phyloP scores from a whole-genome alignment of 192 early-diverging fungal species.

The Backusella morwellensis region DNA sequence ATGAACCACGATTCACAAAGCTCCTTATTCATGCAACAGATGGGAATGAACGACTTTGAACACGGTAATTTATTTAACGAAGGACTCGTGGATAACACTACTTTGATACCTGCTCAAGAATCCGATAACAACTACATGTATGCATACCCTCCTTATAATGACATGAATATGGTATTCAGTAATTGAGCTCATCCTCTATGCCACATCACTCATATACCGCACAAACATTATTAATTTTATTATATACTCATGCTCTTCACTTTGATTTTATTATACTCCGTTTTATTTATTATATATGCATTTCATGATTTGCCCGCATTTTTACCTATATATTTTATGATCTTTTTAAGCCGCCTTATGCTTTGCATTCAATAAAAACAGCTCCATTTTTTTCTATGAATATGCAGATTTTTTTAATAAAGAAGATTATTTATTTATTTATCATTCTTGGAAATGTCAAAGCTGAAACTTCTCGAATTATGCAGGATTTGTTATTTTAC shows the following conservation, averaged over 20 bases:
- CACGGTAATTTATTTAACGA: not conserved
- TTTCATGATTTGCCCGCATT: constrained; percentile 7
- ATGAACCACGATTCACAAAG: constrained; percentile 1
- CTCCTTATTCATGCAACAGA: not conserved
- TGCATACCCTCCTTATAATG: not conserved
- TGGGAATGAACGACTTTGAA: not conserved
- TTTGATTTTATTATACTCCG: not conserved
- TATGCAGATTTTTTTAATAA: constrained; percentile 9
- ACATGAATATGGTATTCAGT: constrained; percentile 2
- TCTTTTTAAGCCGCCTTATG: constrained; percentile 6
- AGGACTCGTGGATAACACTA: not conserved
- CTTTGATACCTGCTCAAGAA: not conserved
- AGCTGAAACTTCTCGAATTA: constrained; percentile 8
- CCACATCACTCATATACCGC: constrained; percentile 1
- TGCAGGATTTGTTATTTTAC: not conserved
- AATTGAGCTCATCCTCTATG: not conserved
- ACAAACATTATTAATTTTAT: constrained; percentile 1
- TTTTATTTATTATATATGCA: constrained; percentile 5
- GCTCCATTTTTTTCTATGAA: constrained; percentile 2
- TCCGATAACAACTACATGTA: not conserved
- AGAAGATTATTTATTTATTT: constrained; percentile 9
- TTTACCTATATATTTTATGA: not conserved
- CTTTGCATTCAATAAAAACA: constrained; percentile 8
- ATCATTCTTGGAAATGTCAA: constrained; percentile 8
- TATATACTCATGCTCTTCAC: not conserved